Evolutionary conservation across 1,139 yeast species (phyloP).

Genomic region (Yamadazyma conglobata): DNA sequence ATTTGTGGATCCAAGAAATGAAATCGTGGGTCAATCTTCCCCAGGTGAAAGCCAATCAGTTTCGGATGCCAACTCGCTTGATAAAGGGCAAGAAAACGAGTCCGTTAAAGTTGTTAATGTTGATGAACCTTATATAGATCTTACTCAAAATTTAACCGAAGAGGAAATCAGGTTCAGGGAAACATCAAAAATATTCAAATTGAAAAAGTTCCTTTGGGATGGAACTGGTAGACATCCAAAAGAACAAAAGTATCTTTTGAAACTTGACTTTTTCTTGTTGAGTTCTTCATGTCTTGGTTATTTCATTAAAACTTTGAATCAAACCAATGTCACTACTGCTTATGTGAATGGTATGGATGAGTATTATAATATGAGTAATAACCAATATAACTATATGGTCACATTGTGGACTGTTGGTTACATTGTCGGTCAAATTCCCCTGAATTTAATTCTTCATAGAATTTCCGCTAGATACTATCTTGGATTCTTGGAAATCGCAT

Average conservation of each 20-base stretch:
- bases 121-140: constrained; percentile 28
- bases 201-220: constrained; percentile 43
- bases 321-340: constrained; percentile 49
- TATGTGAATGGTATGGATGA: constrained; percentile 64
- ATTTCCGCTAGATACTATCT: constrained; percentile 52
- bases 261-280: constrained; percentile 43
- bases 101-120: constrained; percentile 32
- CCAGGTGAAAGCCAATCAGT: too few relatives aligned
- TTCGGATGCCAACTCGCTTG: neutral
- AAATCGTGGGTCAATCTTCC: neutral
- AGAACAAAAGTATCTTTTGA: constrained; percentile 38
- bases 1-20: constrained; percentile 1
- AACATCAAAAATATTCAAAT: constrained; percentile 22
- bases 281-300: constrained; percentile 44
- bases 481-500: constrained; percentile 51
- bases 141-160: constrained; percentile 24
- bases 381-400: constrained; percentile 50
- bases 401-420: constrained; percentile 60
- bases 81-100: too few relatives aligned
- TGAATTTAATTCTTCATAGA: constrained; percentile 51
- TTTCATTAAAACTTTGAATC: constrained; percentile 38
- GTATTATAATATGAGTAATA: constrained; percentile 46
- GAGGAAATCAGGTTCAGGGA: constrained; percentile 27
- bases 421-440: constrained; percentile 57
- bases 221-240: constrained; percentile 45